Percentiles rank a stretch among this genome's conserved stretches.
These are phyloP conservation scores for Aspergillus tamarii DNA, from an alignment of 2,329 filamentous ascomycete genomes.

Conservation along the genomic window DNA sequence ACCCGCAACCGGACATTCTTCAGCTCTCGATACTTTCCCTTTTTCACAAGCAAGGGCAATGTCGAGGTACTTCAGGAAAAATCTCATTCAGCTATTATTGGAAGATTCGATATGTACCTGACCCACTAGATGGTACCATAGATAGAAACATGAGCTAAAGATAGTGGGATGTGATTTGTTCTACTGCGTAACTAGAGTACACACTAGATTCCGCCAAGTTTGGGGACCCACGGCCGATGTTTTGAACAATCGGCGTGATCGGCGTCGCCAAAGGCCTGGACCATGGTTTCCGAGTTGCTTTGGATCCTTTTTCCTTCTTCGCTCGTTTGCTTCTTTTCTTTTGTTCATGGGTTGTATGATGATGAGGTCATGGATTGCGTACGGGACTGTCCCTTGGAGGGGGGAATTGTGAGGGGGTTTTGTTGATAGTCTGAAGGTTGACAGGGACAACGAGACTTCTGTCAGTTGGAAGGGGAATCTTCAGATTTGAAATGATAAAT, in stretches of 20 bases:
- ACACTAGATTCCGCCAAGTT: background rate
- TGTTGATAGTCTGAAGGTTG: background rate
- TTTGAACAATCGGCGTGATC: conserved; percentile 17
- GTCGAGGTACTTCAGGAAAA: background rate
- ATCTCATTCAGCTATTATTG: conserved; percentile 5
- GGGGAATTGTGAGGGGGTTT: too few relatives aligned
- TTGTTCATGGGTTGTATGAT: background rate
- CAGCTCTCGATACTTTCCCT: background rate
- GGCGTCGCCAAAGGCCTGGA: conserved; percentile 14
- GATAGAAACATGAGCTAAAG: conserved; percentile 17
- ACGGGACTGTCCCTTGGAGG: background rate
- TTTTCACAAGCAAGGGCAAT: background rate
- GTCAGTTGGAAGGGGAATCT: background rate
- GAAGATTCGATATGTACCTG: conserved; percentile 12
- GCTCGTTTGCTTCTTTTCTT: background rate
- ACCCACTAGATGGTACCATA: conserved; percentile 17
- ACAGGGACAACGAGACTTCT: background rate
- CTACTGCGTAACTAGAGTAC: conserved; percentile 1
- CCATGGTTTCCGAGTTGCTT: conserved; percentile 8
- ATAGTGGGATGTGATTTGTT: conserved; percentile 1
- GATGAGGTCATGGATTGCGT: background rate
- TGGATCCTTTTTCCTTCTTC: background rate
- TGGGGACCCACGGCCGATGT: conserved; percentile 12
- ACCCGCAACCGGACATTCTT: conserved; percentile 2
- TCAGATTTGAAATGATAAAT: background rate